Conservation (phyloP, 345 rosid genomes). For the Salix viminalis region DNA sequence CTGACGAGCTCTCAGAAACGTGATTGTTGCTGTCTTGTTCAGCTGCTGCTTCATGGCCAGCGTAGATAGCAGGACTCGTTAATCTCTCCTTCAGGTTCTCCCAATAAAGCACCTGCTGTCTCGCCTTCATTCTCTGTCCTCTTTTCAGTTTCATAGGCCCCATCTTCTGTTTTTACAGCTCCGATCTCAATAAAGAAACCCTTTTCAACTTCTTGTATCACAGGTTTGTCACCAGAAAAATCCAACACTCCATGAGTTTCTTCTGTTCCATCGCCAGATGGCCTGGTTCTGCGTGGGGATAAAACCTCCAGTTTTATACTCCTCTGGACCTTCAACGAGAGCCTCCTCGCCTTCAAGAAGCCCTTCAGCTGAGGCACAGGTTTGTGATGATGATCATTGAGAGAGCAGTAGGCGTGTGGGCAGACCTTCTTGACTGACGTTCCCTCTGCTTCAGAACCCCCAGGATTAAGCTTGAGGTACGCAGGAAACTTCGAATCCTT, state of each 20-base stretch:
- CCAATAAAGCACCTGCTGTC: not conserved
- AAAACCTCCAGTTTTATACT: slow-evolving; percentile 37
- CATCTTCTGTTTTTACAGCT: slow-evolving; percentile 30
- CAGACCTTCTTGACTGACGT: slow-evolving; percentile 78
- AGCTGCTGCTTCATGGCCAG: slow-evolving; percentile 3
- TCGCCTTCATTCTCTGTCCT: slow-evolving; percentile 5
- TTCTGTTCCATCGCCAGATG: slow-evolving; percentile 7
- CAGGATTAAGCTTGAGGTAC: slow-evolving; percentile 65
- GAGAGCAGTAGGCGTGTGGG: slow-evolving; percentile 79
- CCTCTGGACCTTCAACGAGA: slow-evolving; percentile 55
- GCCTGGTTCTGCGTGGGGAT: slow-evolving; percentile 21
- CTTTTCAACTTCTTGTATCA: slow-evolving; percentile 14
- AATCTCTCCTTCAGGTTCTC: not conserved
- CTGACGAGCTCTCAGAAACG: slow-evolving; percentile 31
- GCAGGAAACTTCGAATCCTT: slow-evolving; percentile 79
- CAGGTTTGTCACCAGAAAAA: slow-evolving; percentile 9
- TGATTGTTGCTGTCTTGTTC: slow-evolving; percentile 22
- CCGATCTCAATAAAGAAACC: slow-evolving; percentile 45
- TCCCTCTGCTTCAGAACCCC: slow-evolving; percentile 60
- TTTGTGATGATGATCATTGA: slow-evolving; percentile 74
- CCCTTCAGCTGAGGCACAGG: slow-evolving; percentile 69
- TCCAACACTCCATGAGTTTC: slow-evolving; percentile 7
- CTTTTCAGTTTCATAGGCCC: slow-evolving; percentile 10
- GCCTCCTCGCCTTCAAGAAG: slow-evolving; percentile 64
- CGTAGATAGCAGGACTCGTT: not conserved